Percentiles rank a stretch among this genome's conserved stretches.
Evolutionary conservation across 208 protist genomes (phyloP).

Genomic region (Acanthamoeba divionensis): DNA sequence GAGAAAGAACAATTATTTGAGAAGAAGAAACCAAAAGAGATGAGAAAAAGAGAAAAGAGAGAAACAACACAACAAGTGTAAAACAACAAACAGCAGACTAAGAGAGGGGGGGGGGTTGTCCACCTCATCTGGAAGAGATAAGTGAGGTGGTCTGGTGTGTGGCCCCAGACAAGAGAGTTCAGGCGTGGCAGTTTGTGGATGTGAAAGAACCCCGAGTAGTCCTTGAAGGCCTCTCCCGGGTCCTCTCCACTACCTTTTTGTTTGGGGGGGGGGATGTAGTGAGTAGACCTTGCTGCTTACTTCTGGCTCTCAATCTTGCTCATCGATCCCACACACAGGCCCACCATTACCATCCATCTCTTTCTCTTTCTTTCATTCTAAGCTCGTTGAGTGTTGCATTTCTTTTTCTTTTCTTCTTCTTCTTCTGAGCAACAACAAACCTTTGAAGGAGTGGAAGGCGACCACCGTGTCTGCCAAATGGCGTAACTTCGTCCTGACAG

Average conservation of each 20-base stretch:
- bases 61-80: neutral
- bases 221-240: constrained; percentile 45
- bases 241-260: constrained; percentile 28
- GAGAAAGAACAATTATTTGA: neutral
- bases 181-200: constrained; percentile 58
- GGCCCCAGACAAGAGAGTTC: constrained; percentile 55
- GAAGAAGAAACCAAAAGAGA: no score
- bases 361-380: no score
- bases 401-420: no score
- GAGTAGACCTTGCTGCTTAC: no score
- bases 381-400: neutral
- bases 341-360: no score
- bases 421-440: neutral
- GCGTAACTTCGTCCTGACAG: constrained; percentile 41
- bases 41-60: neutral
- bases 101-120: neutral
- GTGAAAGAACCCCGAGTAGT: constrained; percentile 60
- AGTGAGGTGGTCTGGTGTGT: constrained; percentile 55
- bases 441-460: constrained; percentile 61
- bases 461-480: constrained; percentile 59
- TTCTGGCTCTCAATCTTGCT: no score
- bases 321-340: no score
- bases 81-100: neutral
- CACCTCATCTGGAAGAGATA: constrained; percentile 66
- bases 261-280: neutral